Evolutionary conservation across 2,329 filamentous ascomycete species (phyloP).

Genomic region (Macrophomina phaseolina): DNA sequence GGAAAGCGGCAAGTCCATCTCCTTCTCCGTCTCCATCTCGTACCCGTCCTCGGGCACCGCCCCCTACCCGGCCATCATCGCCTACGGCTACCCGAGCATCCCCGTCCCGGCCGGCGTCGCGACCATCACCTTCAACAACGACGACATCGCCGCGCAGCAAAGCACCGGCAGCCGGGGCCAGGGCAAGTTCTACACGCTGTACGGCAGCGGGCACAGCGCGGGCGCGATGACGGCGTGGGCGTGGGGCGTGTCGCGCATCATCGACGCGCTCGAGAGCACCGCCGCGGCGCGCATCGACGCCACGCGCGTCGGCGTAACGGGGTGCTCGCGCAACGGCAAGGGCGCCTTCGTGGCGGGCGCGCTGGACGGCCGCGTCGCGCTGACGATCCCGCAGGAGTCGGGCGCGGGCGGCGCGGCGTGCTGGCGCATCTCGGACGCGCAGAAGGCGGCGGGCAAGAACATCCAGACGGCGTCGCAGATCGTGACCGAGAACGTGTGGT

Average conservation of each 20-base stretch:
- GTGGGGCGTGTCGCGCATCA: conserved; percentile 66
- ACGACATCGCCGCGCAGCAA: conserved; percentile 61
- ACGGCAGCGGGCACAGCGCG: conserved; percentile 61
- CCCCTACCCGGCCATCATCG: conserved; percentile 64
- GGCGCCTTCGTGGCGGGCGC: conserved; percentile 67
- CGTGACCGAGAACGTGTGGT: conserved; percentile 68
- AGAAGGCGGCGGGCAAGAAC: conserved; percentile 60
- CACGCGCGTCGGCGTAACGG: conserved; percentile 59
- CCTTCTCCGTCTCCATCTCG: conserved; percentile 45
- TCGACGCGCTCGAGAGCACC: conserved; percentile 63
- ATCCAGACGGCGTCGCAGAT: conserved; percentile 67
- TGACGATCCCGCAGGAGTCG: conserved; percentile 68
- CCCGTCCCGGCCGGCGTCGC: conserved; percentile 62
- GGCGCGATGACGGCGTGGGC: conserved; percentile 67
- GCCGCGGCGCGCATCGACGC: conserved; percentile 50
- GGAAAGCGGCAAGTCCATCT: conserved; percentile 43
- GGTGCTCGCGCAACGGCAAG: conserved; percentile 69
- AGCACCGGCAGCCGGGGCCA: conserved; percentile 55
- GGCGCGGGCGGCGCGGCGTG: conserved; percentile 66
- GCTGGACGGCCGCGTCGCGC: conserved; percentile 63
- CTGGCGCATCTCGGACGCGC: conserved; percentile 57
- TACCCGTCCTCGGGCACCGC: conserved; percentile 50
- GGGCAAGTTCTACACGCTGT: conserved; percentile 66
- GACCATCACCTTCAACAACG: conserved; percentile 65
- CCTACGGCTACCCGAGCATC: conserved; percentile 60